Base-by-base conservation (phyloP, 2,329 filamentous ascomycete genomes). In the Botrytis sinoallii region DNA sequence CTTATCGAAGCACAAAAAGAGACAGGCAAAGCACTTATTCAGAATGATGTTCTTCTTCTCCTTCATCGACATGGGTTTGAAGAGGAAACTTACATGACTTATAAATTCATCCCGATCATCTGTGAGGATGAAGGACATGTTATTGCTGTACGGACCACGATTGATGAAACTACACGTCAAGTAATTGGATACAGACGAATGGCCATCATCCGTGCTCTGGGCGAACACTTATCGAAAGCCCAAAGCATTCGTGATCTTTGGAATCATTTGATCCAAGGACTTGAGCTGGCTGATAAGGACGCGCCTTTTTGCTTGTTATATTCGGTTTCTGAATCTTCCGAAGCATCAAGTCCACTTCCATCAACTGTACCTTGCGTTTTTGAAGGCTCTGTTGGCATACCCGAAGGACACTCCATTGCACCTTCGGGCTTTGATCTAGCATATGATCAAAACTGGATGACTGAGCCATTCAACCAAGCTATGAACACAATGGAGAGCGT, bases 61-160 rank as follows among this genome's bases (percentile, higher is more conserved):
- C 4, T 70, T 25, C 20, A 40, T 22, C 68, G 68, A 20, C 40
- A 44, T 5, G 52, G 40, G 3, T 70, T 70, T 20, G 52, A 61
- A 1, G 92, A 96, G 81, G 93, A 96, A 79, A 90, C 92, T 0
- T 95, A 92, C 79, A 95, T 94, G 80, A 93, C 91, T 59, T 95
- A 92, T 92, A 92, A 89, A 2, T 89, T 95, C 64, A 91, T 94
- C n/a, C 93, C 93, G 0, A 85, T 95, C 75, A 89, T 95, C 4
- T 93, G 92, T 10, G 86, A 55, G 48, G n/a, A 86, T 32, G 91
- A 94, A 67, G 91, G 92, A 3, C 87, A 87, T 22, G 91, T 95
- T 7, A 89, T 92, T 74, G 93, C 92, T 1, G 82, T 95, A 0
- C 95, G 93, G 81, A 44, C 38, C 35, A 92, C 92, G 1, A 88